Conservation (phyloP, 768 basidiomycete genomes). For the Boletus tylopilopsis region DNA sequence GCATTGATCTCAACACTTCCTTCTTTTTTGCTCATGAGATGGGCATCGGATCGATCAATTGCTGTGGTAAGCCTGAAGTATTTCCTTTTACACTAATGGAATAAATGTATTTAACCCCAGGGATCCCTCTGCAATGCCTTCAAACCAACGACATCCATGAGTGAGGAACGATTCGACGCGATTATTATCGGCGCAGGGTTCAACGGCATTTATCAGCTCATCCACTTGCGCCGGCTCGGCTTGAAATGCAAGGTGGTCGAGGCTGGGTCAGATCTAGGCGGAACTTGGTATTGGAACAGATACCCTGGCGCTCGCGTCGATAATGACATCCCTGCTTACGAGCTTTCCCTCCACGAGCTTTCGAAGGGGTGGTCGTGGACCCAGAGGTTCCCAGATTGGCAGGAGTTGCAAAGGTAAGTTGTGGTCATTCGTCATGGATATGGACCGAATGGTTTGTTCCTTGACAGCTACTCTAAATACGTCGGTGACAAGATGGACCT, state of each 20-base stretch:
- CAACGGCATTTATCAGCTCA: conserved; percentile 8
- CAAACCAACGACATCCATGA: neutral
- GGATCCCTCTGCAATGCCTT: too few species aligned
- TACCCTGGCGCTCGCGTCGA: conserved; percentile 13
- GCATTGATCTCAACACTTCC: too few species aligned
- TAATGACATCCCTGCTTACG: conserved; percentile 6
- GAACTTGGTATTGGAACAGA: conserved; percentile 12
- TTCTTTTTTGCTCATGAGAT: too few species aligned
- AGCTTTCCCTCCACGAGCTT: conserved; percentile 8
- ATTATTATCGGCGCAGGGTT: conserved; percentile 11
- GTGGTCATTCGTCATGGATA: neutral
- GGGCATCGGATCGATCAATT: too few species aligned
- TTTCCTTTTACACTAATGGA: too few species aligned
- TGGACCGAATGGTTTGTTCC: neutral
- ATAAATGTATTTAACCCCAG: too few species aligned
- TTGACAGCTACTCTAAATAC: conserved; percentile 8
- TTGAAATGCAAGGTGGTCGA: conserved; percentile 6
- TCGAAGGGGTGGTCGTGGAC: conserved; percentile 15
- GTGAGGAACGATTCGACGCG: conserved; percentile 7
- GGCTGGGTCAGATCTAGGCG: conserved; percentile 6
- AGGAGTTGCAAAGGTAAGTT: conserved; percentile 3
- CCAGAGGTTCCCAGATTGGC: conserved; percentile 5
- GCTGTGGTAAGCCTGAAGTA: too few species aligned
- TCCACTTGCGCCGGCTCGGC: conserved; percentile 8
- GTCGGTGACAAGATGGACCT: conserved; percentile 7